These are phyloP conservation scores for Sugiyamaella novakii DNA, from an alignment of 1,139 yeast species.

Conservation along the genomic window DNA sequence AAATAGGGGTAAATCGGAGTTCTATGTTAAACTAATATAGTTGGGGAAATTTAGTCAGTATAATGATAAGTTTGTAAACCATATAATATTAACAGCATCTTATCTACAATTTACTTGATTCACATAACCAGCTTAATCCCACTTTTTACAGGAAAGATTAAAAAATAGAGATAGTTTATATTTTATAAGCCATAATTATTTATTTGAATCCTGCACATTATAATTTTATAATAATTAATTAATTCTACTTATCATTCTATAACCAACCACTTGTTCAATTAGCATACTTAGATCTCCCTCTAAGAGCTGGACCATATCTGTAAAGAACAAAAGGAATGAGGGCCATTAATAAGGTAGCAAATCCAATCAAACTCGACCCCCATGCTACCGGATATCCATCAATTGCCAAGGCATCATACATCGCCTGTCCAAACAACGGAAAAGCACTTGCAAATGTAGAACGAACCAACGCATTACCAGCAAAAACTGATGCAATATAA, in stretches of 20 bases:
- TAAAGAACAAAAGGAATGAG: conserved; percentile 40
- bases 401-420: conserved; percentile 51
- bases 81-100: too few species aligned
- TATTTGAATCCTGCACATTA: too few species aligned
- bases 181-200: too few species aligned
- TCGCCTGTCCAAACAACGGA: conserved; percentile 59
- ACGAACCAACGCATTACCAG: conserved; percentile 56
- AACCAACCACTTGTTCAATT: too few species aligned
- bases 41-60: too few species aligned
- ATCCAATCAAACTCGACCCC: conserved; percentile 55
- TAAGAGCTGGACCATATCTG: conserved; percentile 28
- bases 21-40: too few species aligned
- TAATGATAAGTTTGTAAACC: too few species aligned
- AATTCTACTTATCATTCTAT: neutral
- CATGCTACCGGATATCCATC: conserved; percentile 57
- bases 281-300: conserved; percentile 36
- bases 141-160: too few species aligned
- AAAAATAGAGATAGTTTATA: too few species aligned
- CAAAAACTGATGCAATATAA: conserved; percentile 60
- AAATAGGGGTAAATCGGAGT: conserved; percentile 23
- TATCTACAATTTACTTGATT: too few species aligned
- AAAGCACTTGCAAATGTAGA: conserved; percentile 60
- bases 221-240: neutral
- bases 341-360: conserved; percentile 48
- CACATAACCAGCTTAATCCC: too few species aligned